A percentile compares a stretch with the other conserved stretches of the same genome.
Evolutionary conservation across 2,329 filamentous ascomycete genomes (phyloP).

Genomic region (Penicillium aurantiogriseum): DNA sequence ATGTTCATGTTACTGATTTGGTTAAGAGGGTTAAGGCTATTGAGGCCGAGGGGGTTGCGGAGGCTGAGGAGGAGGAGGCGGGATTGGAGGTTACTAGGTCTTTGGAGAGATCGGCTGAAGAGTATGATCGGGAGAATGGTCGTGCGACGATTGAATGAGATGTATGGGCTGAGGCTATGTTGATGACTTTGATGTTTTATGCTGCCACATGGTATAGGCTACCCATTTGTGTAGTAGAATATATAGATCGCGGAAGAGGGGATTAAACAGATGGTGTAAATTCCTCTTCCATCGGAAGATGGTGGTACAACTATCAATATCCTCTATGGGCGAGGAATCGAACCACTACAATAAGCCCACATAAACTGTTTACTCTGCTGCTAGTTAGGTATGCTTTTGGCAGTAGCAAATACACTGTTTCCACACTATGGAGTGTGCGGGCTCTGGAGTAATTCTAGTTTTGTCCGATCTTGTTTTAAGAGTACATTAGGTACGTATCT

Average conservation of each 20-base stretch:
- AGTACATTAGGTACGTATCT: background rate
- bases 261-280: background rate
- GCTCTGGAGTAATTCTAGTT: too few relatives aligned
- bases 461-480: background rate
- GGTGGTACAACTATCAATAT: too few relatives aligned
- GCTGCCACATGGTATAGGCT: background rate
- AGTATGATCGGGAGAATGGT: constrained; percentile 10
- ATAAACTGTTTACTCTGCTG: background rate
- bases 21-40: constrained; percentile 68
- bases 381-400: background rate
- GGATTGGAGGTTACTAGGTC: constrained; percentile 30
- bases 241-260: background rate
- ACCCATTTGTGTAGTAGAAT: background rate
- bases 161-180: background rate
- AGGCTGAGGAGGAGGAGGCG: constrained; percentile 34
- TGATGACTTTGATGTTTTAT: background rate
- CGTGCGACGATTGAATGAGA: constrained; percentile 19
- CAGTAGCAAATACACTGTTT: background rate
- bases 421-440: background rate
- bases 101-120: constrained; percentile 18
- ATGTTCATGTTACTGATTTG: constrained; percentile 81
- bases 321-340: background rate
- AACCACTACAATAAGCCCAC: background rate
- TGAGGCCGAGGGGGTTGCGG: constrained; percentile 41
- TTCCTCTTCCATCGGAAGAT: too few relatives aligned